Conservation (phyloP, 179 eudicot genomes). For the Spinacia oleracea region DNA sequence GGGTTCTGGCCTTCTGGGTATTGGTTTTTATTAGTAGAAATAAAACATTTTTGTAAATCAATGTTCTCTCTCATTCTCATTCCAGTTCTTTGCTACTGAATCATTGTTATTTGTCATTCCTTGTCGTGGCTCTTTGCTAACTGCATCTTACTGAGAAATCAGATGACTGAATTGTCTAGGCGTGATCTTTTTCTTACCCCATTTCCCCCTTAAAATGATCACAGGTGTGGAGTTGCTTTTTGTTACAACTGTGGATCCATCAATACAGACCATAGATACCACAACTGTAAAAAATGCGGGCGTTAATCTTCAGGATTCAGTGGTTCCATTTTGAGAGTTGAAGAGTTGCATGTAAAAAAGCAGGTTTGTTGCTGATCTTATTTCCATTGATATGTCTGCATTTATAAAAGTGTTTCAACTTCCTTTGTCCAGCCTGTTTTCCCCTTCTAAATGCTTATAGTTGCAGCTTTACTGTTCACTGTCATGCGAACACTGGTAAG, state of each 20-base stretch:
- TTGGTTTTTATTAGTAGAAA: not conserved
- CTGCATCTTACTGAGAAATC: not conserved
- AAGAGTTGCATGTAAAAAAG: not conserved
- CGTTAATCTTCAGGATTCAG: constrained; percentile 22
- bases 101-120: not conserved
- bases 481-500: not conserved
- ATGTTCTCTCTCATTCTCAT: not conserved
- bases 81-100: not conserved
- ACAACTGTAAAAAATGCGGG: constrained; percentile 33
- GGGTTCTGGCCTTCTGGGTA: constrained; percentile 9
- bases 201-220: not conserved
- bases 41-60: not conserved
- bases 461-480: not conserved
- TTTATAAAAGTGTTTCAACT: not conserved
- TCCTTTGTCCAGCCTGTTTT: not conserved
- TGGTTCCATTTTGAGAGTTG: not conserved
- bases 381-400: not conserved
- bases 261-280: constrained; percentile 25
- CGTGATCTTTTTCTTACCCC: constrained; percentile 9
- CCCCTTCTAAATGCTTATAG: not conserved
- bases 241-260: constrained; percentile 41
- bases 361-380: constrained; percentile 17
- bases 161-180: not conserved
- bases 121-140: not conserved
- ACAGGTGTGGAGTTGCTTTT: constrained; percentile 41